Evolutionary conservation across 768 basidiomycete genomes (phyloP).

Genomic region (Suillus subluteus): DNA sequence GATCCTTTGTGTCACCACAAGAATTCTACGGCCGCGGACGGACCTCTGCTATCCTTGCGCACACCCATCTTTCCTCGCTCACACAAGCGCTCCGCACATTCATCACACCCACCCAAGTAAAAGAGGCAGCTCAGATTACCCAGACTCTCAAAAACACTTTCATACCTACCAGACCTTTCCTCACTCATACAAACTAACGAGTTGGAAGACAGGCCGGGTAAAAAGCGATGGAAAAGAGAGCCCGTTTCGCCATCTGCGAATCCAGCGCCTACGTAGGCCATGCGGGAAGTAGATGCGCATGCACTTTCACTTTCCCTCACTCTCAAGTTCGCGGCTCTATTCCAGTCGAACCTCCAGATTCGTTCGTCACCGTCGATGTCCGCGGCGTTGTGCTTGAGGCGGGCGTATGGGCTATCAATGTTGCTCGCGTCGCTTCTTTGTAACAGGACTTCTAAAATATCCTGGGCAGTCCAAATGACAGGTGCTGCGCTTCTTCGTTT

Average conservation of each 20-base stretch:
- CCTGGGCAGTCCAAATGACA: conserved; percentile 43
- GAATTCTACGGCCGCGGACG: conserved; percentile 46
- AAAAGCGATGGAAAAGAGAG: conserved; percentile 38
- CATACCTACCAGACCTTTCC: background rate
- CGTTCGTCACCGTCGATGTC: conserved; percentile 39
- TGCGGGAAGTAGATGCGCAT: background rate
- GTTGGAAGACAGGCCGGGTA: conserved; percentile 35
- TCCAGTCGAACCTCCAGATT: conserved; percentile 53
- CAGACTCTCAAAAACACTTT: conserved; percentile 21
- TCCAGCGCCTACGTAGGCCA: conserved; percentile 11
- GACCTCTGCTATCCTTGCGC: conserved; percentile 26
- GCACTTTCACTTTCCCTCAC: conserved; percentile 37
- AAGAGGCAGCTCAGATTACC: conserved; percentile 33
- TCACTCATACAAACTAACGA: conserved; percentile 16
- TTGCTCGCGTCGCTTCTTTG: conserved; percentile 2
- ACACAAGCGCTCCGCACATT: conserved; percentile 53
- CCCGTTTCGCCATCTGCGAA: conserved; percentile 1
- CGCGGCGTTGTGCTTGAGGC: conserved; percentile 32
- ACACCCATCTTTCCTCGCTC: conserved; percentile 52
- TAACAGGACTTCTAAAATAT: conserved; percentile 13
- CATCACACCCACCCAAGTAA: conserved; percentile 49
- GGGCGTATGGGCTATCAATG: conserved; percentile 23
- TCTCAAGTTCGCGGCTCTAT: conserved; percentile 43
- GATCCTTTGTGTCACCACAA: conserved; percentile 23
- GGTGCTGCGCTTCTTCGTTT: conserved; percentile 41